Evolutionary conservation across 2,329 filamentous ascomycete species (phyloP).

Genomic region (Nemania serpens): DNA sequence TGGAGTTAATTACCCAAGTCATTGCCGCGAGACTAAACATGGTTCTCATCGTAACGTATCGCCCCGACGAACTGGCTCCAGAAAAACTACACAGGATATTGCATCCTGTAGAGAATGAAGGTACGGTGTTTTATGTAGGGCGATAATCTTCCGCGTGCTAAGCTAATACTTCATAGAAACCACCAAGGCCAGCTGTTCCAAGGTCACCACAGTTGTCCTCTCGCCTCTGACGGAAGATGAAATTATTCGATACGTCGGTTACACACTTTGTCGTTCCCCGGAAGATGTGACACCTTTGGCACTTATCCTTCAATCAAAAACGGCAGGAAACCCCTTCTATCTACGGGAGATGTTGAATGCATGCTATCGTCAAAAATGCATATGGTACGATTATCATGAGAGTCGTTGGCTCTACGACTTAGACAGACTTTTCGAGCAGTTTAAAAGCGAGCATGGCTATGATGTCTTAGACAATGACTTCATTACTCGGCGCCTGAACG

Average conservation of each 20-base stretch:
- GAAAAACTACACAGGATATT: constrained; percentile 61
- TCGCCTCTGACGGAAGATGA: constrained; percentile 77
- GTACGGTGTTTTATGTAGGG: constrained; percentile 39
- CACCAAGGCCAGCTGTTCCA: constrained; percentile 54
- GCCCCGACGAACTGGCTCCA: constrained; percentile 66
- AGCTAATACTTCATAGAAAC: constrained; percentile 44
- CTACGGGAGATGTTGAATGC: constrained; percentile 88
- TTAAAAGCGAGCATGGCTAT: constrained; percentile 77
- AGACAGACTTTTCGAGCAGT: constrained; percentile 83
- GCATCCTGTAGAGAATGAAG: constrained; percentile 58
- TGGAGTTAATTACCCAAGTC: constrained; percentile 82
- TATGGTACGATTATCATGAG: constrained; percentile 88
- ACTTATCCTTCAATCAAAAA: constrained; percentile 86
- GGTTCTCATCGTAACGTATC: constrained; percentile 78
- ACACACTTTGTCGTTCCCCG: constrained; percentile 74
- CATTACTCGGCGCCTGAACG: constrained; percentile 75
- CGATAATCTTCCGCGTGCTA: neutral
- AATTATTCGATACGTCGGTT: constrained; percentile 79
- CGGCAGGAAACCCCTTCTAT: constrained; percentile 86
- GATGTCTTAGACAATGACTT: constrained; percentile 83
- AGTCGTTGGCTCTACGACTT: constrained; percentile 84
- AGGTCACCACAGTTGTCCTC: constrained; percentile 72
- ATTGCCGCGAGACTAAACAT: constrained; percentile 79
- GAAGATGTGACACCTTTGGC: constrained; percentile 78
- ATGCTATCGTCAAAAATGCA: constrained; percentile 83